Evolutionary conservation across 176 grass and related monocot species (phyloP).

Genomic region (Musa schizocarpa): DNA sequence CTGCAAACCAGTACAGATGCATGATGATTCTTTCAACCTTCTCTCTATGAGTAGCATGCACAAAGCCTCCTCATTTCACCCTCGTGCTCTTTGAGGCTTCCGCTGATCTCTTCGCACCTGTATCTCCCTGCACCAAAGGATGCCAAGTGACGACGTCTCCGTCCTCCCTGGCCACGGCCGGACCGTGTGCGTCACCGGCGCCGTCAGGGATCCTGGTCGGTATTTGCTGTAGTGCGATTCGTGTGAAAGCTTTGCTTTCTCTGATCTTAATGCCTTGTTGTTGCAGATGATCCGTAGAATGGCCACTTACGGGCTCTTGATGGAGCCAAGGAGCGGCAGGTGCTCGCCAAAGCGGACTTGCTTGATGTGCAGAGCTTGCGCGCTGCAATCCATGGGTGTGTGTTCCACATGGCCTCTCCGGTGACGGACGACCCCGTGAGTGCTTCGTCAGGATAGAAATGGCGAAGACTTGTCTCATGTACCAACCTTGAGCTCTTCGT

Average conservation of each 20-base stretch:
- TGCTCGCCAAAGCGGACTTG: conserved; percentile 37
- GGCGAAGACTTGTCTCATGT: background rate
- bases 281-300: conserved; percentile 49
- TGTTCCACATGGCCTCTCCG: conserved; percentile 54
- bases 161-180: background rate
- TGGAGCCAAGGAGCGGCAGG: conserved; percentile 30
- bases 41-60: too few species aligned
- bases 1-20: too few species aligned
- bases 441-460: background rate
- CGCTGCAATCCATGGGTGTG: conserved; percentile 34
- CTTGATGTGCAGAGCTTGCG: conserved; percentile 31
- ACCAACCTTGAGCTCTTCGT: too few species aligned
- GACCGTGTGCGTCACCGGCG: conserved; percentile 6
- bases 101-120: too few species aligned
- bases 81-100: too few species aligned
- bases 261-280: background rate
- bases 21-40: too few species aligned
- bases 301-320: conserved; percentile 31
- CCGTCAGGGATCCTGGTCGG: background rate
- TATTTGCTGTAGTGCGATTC: too few species aligned
- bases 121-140: background rate
- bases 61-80: too few species aligned
- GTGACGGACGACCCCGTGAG: conserved; percentile 56
- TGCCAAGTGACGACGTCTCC: background rate
- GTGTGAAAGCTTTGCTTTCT: too few species aligned